Percentiles rank a stretch among this genome's conserved stretches.
phyloP scores from a whole-genome alignment of 495 filamentous ascomycete species.

The Copromyces sp. region DNA sequence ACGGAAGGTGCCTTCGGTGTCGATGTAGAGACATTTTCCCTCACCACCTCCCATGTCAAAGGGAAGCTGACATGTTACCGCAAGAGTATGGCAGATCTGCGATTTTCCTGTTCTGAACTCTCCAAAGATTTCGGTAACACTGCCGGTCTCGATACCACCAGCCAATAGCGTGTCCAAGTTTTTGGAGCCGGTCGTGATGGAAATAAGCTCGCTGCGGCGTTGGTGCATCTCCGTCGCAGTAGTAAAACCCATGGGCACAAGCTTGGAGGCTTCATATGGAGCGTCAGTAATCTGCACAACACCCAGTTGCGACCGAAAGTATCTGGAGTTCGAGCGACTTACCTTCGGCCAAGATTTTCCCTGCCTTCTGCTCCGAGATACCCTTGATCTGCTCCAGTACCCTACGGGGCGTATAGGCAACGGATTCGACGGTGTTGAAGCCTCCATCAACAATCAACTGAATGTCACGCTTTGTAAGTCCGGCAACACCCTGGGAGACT shows the following conservation, averaged over 20 bases:
- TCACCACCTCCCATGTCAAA: slow-evolving; percentile 99
- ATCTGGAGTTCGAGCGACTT: slow-evolving; percentile 4
- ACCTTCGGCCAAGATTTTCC: slow-evolving; percentile 90
- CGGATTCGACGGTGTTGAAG: slow-evolving; percentile 86
- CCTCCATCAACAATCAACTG: slow-evolving; percentile 86
- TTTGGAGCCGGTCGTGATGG: slow-evolving; percentile 95
- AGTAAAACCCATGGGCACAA: slow-evolving; percentile 97
- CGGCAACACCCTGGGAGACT: slow-evolving; percentile 55
- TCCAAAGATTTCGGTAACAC: slow-evolving; percentile 97
- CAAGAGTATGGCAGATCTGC: slow-evolving; percentile 97
- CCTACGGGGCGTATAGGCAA: slow-evolving; percentile 88
- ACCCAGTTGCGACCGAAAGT: not conserved
- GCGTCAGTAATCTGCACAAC: slow-evolving; percentile 1
- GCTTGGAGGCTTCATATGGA: slow-evolving; percentile 60
- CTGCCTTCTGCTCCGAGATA: slow-evolving; percentile 92
- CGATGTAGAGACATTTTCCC: slow-evolving; percentile 98
- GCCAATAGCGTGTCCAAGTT: slow-evolving; percentile 91
- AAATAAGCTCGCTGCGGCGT: slow-evolving; percentile 89
- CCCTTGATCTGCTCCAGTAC: slow-evolving; percentile 89
- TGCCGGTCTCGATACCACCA: slow-evolving; percentile 91
- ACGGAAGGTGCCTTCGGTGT: slow-evolving; percentile 94
- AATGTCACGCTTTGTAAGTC: slow-evolving; percentile 87
- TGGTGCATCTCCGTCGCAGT: slow-evolving; percentile 99
- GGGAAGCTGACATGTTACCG: slow-evolving; percentile 91
- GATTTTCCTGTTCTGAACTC: slow-evolving; percentile 97